Percentiles rank a stretch among this genome's conserved stretches.
Conservation (phyloP, 2,329 filamentous ascomycete genomes). For the Hypoxylon sp. region DNA sequence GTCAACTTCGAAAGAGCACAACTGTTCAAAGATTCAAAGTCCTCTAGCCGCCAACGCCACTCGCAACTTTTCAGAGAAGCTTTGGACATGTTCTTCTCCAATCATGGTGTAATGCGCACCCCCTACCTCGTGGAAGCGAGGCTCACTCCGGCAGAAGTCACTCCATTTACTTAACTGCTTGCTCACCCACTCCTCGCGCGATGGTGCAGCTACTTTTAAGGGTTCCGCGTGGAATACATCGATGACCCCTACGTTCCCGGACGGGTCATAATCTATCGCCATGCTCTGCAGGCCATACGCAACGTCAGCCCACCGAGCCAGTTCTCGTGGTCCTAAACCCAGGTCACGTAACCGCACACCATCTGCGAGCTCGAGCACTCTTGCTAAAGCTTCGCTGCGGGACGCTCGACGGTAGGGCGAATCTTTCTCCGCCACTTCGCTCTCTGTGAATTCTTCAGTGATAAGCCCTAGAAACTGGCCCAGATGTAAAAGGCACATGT, state of each 20-base stretch:
- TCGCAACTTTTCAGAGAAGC: neutral
- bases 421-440: conserved; percentile 12
- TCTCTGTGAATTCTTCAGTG: conserved; percentile 50
- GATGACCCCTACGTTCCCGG: conserved; percentile 55
- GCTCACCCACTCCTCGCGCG: conserved; percentile 54
- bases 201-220: conserved; percentile 50
- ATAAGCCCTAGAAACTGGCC: conserved; percentile 59
- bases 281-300: conserved; percentile 57
- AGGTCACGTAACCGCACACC: conserved; percentile 53
- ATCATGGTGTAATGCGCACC: conserved; percentile 61
- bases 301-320: conserved; percentile 57
- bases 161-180: conserved; percentile 55
- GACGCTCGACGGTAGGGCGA: conserved; percentile 52
- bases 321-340: conserved; percentile 48
- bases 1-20: neutral
- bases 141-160: conserved; percentile 50
- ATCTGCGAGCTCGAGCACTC: conserved; percentile 47
- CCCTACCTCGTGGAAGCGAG: conserved; percentile 55
- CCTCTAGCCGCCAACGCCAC: neutral
- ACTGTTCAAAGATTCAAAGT: neutral
- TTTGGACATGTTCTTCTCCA: neutral
- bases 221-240: conserved; percentile 62
- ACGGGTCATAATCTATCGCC: conserved; percentile 61
- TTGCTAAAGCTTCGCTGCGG: conserved; percentile 44
- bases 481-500: conserved; percentile 58